Base-by-base conservation (phyloP, 257 asterid genomes). In the Fraxinus cuspidata region DNA sequence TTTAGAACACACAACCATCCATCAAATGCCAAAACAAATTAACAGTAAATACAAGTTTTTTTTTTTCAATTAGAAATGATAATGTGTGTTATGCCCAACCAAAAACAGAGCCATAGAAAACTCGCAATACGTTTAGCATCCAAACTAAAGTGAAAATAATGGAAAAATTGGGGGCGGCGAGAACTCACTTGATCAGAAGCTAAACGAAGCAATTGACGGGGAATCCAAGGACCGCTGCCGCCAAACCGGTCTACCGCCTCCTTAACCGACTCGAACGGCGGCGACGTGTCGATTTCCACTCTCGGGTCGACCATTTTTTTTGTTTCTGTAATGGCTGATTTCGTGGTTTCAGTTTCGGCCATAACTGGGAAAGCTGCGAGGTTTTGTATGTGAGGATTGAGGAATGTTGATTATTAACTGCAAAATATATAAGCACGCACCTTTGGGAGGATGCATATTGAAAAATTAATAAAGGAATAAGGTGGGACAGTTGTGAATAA, bases 251-350 rank as follows among this genome's bases (percentile, higher is more conserved):
- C 89, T 32, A 95, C 98, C 7, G 99, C 99, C 85, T 95, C 98
- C 88, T 93, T 93, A 13, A 95, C 99, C 16, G 99, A 95, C 87
- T 88, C 97, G 71, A 95, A 90, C 9, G 98, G 98, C 53, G 96
- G 96, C n/a, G 98, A 87, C 1, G 98, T 91, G 82, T 95, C 99
- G 64, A 95, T 95, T 76, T 91, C 99, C 27, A 81, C 97, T 71
- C 97, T 83, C 0, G 96, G 94, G 68, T 89, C 89, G 68, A 87
- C 75, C 18, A 86, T 69, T 81, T 84, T 89, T 58, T 89, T 87
- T n/a, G 85, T 63, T 63, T 63, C 69, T 25, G 69, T 27, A 23
- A 63, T 31, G 28, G 63, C 58, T 2, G 82, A 74, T 81, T 85
- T 86, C 73, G 79, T 65, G 15, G 76, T 80, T 85, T 81, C 89